A percentile compares a stretch with the other conserved stretches of the same genome.
Conservation (phyloP, 495 filamentous ascomycete species). For the Aspergillus bertholletiae region DNA sequence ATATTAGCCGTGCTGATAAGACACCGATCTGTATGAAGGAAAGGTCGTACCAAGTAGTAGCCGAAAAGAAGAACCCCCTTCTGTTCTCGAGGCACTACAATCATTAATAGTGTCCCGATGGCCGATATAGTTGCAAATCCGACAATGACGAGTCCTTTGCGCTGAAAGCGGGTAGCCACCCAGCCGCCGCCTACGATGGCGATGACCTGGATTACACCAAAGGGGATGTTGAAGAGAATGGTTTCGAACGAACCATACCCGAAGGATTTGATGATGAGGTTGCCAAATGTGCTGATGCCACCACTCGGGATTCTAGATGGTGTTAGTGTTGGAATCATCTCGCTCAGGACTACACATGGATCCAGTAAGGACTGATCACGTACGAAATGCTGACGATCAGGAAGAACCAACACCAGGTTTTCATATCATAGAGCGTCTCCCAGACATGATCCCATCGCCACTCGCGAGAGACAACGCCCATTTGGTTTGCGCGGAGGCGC, state of each 20-base stretch:
- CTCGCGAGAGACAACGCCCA: slow-evolving; percentile 43
- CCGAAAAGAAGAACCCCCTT: slow-evolving; percentile 25
- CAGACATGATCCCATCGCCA: slow-evolving; percentile 50
- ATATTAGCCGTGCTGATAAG: background rate
- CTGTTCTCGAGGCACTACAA: slow-evolving; percentile 20
- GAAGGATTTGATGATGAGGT: slow-evolving; percentile 35
- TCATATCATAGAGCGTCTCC: slow-evolving; percentile 42
- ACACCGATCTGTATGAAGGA: background rate
- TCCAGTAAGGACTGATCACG: background rate
- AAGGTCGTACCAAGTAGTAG: slow-evolving; percentile 18
- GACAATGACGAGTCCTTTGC: slow-evolving; percentile 19
- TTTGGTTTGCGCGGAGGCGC: slow-evolving; percentile 51
- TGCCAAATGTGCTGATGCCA: slow-evolving; percentile 32
- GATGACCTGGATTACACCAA: slow-evolving; percentile 41
- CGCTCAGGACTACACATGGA: background rate
- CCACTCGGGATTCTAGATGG: slow-evolving; percentile 25
- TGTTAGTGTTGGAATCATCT: background rate
- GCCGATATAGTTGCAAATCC: slow-evolving; percentile 12
- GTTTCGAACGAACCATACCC: slow-evolving; percentile 30
- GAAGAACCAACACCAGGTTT: slow-evolving; percentile 33
- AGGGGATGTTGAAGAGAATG: slow-evolving; percentile 32
- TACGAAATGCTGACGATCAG: slow-evolving; percentile 26
- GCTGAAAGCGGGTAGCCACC: slow-evolving; percentile 32
- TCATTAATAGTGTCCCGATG: slow-evolving; percentile 20
- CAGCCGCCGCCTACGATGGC: slow-evolving; percentile 42